These are phyloP conservation scores for Phytopythium litorale DNA, from an alignment of 352 stramenopile genomes.

Conservation along the genomic window DNA sequence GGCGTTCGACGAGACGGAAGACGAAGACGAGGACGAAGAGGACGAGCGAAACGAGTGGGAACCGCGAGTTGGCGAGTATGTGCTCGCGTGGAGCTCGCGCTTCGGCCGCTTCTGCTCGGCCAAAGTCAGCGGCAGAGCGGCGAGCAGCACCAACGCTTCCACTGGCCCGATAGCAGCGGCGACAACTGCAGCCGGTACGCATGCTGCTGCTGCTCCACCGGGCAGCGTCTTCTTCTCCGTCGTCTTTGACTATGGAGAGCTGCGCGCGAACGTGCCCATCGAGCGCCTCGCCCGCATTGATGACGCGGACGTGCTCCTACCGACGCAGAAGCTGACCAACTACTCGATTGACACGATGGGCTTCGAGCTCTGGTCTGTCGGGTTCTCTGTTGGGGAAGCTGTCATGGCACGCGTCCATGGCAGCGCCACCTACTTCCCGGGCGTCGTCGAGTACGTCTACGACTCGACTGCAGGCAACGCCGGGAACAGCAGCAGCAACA, in stretches of 20 bases:
- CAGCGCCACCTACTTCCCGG: constrained; percentile 55
- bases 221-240: constrained; percentile 34
- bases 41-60: constrained; percentile 1
- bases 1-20: constrained; percentile 8
- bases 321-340: constrained; percentile 66
- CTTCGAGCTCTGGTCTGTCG: constrained; percentile 56
- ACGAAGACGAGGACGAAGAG: background rate
- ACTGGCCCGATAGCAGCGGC: too few relatives aligned
- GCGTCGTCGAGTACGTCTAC: constrained; percentile 44
- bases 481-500: background rate
- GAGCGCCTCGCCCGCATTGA: constrained; percentile 56
- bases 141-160: background rate
- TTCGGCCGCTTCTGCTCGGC: constrained; percentile 66
- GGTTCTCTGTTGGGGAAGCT: constrained; percentile 48
- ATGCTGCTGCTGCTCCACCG: constrained; percentile 4
- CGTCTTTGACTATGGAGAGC: constrained; percentile 72
- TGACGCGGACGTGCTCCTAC: constrained; percentile 45
- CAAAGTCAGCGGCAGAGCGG: constrained; percentile 23
- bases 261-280: constrained; percentile 38
- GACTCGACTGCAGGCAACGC: constrained; percentile 23
- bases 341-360: constrained; percentile 76
- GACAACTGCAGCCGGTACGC: background rate
- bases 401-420: constrained; percentile 60
- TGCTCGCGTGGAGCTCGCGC: constrained; percentile 72
- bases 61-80: constrained; percentile 37